Conservation (phyloP, 2,329 filamentous ascomycete species). For the Davidsoniella eucalypti region DNA sequence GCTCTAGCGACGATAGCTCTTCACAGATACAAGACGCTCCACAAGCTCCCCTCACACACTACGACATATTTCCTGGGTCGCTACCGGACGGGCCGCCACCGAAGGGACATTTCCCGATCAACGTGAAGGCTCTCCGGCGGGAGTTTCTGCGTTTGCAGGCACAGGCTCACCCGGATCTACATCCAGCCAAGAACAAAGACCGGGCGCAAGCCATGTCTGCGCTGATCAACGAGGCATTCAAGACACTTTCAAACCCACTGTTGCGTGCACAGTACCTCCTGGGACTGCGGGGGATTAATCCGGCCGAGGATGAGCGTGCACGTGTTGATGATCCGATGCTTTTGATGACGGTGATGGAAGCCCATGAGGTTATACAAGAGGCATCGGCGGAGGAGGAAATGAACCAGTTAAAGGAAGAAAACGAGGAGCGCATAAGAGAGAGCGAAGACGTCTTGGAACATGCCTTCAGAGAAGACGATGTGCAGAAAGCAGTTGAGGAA, state of each 20-base stretch:
- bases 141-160: conserved; percentile 81
- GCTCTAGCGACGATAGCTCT: not conserved
- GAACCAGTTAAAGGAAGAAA: conserved; percentile 40
- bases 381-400: conserved; percentile 52
- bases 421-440: conserved; percentile 47
- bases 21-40: not conserved
- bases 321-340: conserved; percentile 52
- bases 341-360: conserved; percentile 65
- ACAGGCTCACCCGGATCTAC: conserved; percentile 56
- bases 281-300: conserved; percentile 55
- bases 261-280: conserved; percentile 80
- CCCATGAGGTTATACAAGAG: conserved; percentile 58
- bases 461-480: conserved; percentile 50
- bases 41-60: conserved; percentile 41
- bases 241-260: conserved; percentile 63
- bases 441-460: conserved; percentile 46
- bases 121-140: conserved; percentile 51
- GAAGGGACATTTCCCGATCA: conserved; percentile 54
- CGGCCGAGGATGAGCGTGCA: conserved; percentile 61
- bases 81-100: conserved; percentile 68
- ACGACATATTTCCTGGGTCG: conserved; percentile 73
- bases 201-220: conserved; percentile 63
- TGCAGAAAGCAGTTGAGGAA: conserved; percentile 51
- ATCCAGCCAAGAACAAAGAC: conserved; percentile 32
- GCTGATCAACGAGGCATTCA: conserved; percentile 82